Base-by-base conservation (phyloP, 768 basidiomycete genomes). In the Boletus fagicola region DNA sequence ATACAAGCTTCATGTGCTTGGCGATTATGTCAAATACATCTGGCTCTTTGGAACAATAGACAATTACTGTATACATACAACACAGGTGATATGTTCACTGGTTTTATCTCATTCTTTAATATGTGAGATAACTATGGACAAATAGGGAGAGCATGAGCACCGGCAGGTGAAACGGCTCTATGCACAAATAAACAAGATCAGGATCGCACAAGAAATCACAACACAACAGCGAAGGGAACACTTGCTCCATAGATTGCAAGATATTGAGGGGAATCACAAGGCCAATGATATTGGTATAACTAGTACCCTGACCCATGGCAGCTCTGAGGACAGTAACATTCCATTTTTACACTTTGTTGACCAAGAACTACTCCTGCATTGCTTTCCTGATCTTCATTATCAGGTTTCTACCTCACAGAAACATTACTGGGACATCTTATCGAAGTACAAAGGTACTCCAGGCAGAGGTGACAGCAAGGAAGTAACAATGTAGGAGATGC, bases 81-180 rank as follows among this genome's bases (percentile, higher is more conserved):
- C 75, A 2, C 71, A 76, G 26, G 44, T 66, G 9, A 77, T 79
- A 42, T 8, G 64, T 36, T 31, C 2, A 11, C 0, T 26, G 26
- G 26, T 26, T 26, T 26, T 26, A 26, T 26, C 26, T 26, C 26
- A 26, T 26, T 26, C 3, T 26, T 26, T 26, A 26, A 26, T 26
- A 5, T 26, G 26, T 26, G 5, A 9, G 8, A 2, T 4, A 35
- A 35, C 13, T 7, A 35, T 6, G 28, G 28, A 28, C 28, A 2
- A 16, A 3, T 46, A 59, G 58, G 58, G 58, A 2, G 77, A 80
- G 54, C 66, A 69, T 0, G 69, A 77, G 55, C 78, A 81, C 49
- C 57, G 65, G 0, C 58, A 48, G 0, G 64, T 76, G 9, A 81
- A 83, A 62, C 60, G 54, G 0, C 63, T 76, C 35, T 81, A 79